These are phyloP conservation scores for Phytophthora foliorum DNA, from an alignment of 352 stramenopile genomes.

Conservation along the genomic window DNA sequence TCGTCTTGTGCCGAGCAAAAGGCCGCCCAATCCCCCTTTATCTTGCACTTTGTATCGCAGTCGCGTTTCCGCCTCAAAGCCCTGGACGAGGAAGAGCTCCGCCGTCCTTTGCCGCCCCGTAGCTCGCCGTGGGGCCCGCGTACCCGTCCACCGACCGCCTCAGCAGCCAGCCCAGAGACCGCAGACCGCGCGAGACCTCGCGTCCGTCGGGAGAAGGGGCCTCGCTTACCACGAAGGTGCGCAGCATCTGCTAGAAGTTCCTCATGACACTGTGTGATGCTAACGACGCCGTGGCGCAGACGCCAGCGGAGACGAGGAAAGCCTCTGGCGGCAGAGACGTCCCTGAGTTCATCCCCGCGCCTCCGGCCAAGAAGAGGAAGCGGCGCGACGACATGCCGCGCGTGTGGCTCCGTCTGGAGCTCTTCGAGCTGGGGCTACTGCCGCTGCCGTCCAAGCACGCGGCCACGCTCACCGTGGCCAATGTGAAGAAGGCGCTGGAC, in stretches of 20 bases:
- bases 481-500: constrained; percentile 71
- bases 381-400: constrained; percentile 54
- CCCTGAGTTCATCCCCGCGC: constrained; percentile 41
- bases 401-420: constrained; percentile 87
- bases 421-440: constrained; percentile 87
- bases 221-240: constrained; percentile 49
- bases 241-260: constrained; percentile 12
- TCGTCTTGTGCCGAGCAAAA: constrained; percentile 15
- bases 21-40: constrained; percentile 19
- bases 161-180: constrained; percentile 16
- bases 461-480: constrained; percentile 65
- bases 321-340: constrained; percentile 39
- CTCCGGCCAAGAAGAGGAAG: constrained; percentile 49
- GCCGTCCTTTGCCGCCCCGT: background rate
- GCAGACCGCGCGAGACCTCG: constrained; percentile 16
- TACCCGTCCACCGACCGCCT: background rate
- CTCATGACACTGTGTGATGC: constrained; percentile 28
- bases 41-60: constrained; percentile 29
- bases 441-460: constrained; percentile 79
- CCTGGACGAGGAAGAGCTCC: constrained; percentile 4
- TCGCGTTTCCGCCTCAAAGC: constrained; percentile 17
- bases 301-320: constrained; percentile 42
- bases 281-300: constrained; percentile 42
- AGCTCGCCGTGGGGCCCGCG: background rate
- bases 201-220: constrained; percentile 23